A percentile compares a stretch with the other conserved stretches of the same genome.
Conservation (phyloP, 371 early-diverging fungal genomes). For the Nematocida sp. region DNA sequence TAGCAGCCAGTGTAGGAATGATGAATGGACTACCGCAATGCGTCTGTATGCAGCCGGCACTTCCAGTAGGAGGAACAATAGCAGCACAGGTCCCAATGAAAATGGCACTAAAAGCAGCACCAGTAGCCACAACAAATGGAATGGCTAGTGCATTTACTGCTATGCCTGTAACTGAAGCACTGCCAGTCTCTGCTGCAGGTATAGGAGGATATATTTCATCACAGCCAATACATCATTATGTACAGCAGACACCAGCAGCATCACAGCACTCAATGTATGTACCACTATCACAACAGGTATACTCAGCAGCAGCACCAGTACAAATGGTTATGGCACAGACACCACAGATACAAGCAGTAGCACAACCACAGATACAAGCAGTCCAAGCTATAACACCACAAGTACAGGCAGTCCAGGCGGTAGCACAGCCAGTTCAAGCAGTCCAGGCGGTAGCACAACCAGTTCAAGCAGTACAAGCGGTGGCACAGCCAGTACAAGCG, state of each 20-base stretch:
- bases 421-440: not conserved
- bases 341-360: conserved; percentile 2
- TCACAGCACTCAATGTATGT: no score
- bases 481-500: not conserved
- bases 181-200: no score
- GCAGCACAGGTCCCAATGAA: no score
- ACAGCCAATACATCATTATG: no score
- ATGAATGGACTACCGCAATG: conserved; percentile 1
- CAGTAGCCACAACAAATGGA: no score
- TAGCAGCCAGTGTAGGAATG: not conserved
- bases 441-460: not conserved
- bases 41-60: not conserved
- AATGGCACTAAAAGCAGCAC: no score
- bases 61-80: not conserved
- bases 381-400: not conserved
- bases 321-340: not conserved
- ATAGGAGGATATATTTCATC: no score
- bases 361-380: not conserved
- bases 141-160: no score
- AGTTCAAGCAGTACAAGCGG: not conserved
- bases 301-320: not conserved
- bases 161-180: no score
- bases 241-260: no score
- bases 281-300: not conserved
- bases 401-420: not conserved